Evolutionary conservation across 345 rosid genomes (phyloP), one percentile per base, ranked within the genome.

Genomic region (Ricinus communis): DNA sequence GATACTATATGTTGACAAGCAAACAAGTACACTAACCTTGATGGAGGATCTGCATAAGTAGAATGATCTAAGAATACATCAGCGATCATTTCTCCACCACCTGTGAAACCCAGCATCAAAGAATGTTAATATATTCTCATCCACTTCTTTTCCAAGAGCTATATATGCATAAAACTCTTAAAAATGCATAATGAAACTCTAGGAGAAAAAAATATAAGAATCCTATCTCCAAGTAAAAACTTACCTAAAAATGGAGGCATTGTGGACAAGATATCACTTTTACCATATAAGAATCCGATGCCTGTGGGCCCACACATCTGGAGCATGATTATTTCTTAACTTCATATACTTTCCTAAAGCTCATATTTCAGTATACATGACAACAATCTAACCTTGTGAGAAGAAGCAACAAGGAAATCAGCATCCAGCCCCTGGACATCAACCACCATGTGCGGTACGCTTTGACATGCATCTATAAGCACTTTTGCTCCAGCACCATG

Each of bases 221-320:
- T 8, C 30, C 53, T 60, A 40, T 12, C 15, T 40, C 49, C 45
- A 68, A 61, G 46, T 47, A 63, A 66, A 8, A 22, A 71, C 85
- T 75, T 80, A 95, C 97, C 97, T 80, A 95, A 73, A 87, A 95
- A 95, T n/a, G 97, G 99, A 80, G 97, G 99, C 97, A 95, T 90
- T 51, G 80, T 18, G 40, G 71, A 79, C 76, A 94, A 75, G 71
- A 90, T 73, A 33, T 85, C 93, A 77, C 91, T 83, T 83, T 89
- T 92, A 36, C 93, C 97, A 76, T 87, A 89, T 71, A 95, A 86
- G 89, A 94, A 94, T 70, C 99, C 99, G 67, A 94, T 66, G 93
- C 99, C 97, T 92, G 99, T 94, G 84, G 99, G 99, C 86, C 99
- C 97, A 90, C 95, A 93, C 97, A 95, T 95, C 99, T 95, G 99